phyloP scores from a whole-genome alignment of 2,329 filamentous ascomycete genomes.

The Aspergillus quadricinctus region DNA sequence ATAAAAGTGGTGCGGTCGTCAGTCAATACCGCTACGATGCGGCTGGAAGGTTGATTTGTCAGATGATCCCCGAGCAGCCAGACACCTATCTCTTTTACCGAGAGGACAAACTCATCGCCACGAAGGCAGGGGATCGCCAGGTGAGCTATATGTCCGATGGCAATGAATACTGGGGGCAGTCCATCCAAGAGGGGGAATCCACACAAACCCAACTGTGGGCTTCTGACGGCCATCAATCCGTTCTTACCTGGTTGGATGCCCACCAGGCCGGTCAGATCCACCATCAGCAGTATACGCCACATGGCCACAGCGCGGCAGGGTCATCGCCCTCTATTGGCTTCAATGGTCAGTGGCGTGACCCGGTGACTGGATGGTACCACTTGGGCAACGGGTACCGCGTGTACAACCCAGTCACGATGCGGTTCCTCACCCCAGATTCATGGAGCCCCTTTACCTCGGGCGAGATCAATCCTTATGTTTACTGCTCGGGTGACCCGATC shows the following conservation, averaged over 20 bases:
- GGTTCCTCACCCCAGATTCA: slow-evolving; percentile 9
- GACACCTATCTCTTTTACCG: too few species aligned
- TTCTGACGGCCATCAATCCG: background rate
- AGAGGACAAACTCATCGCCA: too few species aligned
- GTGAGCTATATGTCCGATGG: too few species aligned
- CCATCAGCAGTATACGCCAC: slow-evolving; percentile 2
- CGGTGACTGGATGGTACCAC: slow-evolving; percentile 13
- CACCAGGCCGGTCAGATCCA: background rate
- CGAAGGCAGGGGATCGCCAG: too few species aligned
- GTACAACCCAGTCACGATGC: slow-evolving; percentile 12
- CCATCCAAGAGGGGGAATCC: background rate
- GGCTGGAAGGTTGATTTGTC: too few species aligned
- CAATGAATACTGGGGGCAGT: background rate
- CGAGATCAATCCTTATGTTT: slow-evolving; percentile 14
- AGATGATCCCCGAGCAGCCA: too few species aligned
- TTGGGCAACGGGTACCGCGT: slow-evolving; percentile 10
- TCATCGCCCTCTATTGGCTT: slow-evolving; percentile 3
- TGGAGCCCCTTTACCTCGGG: slow-evolving; percentile 13
- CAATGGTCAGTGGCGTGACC: slow-evolving; percentile 11
- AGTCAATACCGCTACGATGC: too few species aligned
- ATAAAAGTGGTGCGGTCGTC: too few species aligned
- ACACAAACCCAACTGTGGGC: background rate
- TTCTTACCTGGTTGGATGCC: background rate
- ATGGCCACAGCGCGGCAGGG: slow-evolving; percentile 1
- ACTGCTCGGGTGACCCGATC: slow-evolving; percentile 15